A percentile compares a stretch with the other conserved stretches of the same genome.
Conservation (phyloP, 2,329 filamentous ascomycete genomes). For the Claviceps sp. region DNA sequence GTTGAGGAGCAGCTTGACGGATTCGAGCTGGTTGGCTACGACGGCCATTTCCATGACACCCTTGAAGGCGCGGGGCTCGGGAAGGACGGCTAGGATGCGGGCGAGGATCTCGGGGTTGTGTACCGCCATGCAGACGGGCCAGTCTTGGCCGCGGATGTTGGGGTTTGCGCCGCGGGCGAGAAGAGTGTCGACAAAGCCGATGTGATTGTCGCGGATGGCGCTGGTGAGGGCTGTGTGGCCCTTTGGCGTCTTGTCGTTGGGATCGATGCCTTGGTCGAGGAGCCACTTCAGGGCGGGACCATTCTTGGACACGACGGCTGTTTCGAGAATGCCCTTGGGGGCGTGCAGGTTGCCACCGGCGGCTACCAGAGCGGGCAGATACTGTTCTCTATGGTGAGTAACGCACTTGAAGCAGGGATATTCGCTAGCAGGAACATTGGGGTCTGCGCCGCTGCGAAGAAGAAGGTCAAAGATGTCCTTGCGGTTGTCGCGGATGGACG, state of each 20-base stretch:
- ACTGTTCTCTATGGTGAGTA: conserved; percentile 49
- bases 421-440: conserved; percentile 49
- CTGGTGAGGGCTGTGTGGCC: conserved; percentile 52
- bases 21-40: conserved; percentile 51
- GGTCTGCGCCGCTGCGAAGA: conserved; percentile 42
- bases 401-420: conserved; percentile 57
- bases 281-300: conserved; percentile 47
- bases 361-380: conserved; percentile 43
- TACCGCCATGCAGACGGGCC: conserved; percentile 59
- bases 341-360: conserved; percentile 45
- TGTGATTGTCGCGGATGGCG: conserved; percentile 46
- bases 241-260: conserved; percentile 44
- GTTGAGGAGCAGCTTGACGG: conserved; percentile 49
- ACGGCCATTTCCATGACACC: conserved; percentile 57
- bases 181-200: conserved; percentile 46
- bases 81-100: conserved; percentile 41
- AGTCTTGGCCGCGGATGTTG: conserved; percentile 51
- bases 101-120: conserved; percentile 45
- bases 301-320: conserved; percentile 48
- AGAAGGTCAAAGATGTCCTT: conserved; percentile 48
- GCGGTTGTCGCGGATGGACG: conserved; percentile 53
- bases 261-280: conserved; percentile 43
- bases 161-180: conserved; percentile 47
- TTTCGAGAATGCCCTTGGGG: conserved; percentile 54
- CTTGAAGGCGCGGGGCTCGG: conserved; percentile 48